These are phyloP conservation scores for Botrytis deweyae DNA, from an alignment of 2,329 filamentous ascomycete species.

Conservation along the genomic window DNA sequence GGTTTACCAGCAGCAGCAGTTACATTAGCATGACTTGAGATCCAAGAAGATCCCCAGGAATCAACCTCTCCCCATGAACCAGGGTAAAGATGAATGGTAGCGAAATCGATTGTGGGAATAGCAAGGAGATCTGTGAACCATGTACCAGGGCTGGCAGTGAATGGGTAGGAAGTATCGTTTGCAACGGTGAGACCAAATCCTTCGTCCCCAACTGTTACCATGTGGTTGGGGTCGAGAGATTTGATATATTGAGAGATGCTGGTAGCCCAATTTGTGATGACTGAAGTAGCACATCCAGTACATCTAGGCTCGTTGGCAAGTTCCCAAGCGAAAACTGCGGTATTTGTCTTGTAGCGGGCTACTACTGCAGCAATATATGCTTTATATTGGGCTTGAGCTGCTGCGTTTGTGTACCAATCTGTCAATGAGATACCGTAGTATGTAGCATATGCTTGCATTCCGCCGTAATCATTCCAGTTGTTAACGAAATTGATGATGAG, in stretches of 20 bases:
- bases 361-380: constrained; percentile 61
- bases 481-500: constrained; percentile 67
- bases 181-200: constrained; percentile 49
- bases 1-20: constrained; percentile 44
- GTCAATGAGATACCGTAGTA: constrained; percentile 50
- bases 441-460: constrained; percentile 57
- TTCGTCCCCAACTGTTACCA: constrained; percentile 65
- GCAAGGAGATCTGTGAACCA: constrained; percentile 49
- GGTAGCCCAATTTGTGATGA: constrained; percentile 61
- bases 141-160: constrained; percentile 43
- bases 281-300: constrained; percentile 55
- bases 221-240: constrained; percentile 57
- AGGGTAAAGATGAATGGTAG: constrained; percentile 54
- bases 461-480: constrained; percentile 68
- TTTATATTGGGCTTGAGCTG: constrained; percentile 55
- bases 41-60: constrained; percentile 49
- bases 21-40: constrained; percentile 45
- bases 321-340: constrained; percentile 67
- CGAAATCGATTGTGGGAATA: constrained; percentile 50
- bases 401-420: constrained; percentile 56
- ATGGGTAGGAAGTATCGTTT: constrained; percentile 45
- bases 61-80: constrained; percentile 42
- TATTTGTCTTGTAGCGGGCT: constrained; percentile 56
- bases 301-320: constrained; percentile 69
- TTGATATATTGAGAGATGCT: constrained; percentile 62